These are phyloP conservation scores for maize (Zea mays) DNA, from an alignment of 176 grass and related monocot genomes.

Conservation along the genomic window DNA sequence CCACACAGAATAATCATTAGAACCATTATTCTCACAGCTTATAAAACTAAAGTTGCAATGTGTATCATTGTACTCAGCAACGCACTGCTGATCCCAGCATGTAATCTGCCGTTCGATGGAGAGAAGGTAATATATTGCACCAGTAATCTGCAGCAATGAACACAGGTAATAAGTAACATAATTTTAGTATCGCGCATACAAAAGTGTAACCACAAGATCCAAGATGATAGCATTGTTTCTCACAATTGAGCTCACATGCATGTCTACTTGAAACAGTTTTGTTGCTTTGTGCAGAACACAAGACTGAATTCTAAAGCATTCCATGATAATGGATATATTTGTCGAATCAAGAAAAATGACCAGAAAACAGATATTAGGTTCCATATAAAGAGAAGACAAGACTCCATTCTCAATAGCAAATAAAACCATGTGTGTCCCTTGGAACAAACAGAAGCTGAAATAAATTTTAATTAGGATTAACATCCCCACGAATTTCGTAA, in stretches of 20 bases:
- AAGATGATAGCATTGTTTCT: background rate
- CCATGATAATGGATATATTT: slow-evolving; percentile 11
- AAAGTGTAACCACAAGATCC: background rate
- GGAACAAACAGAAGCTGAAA: background rate
- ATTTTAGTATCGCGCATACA: background rate
- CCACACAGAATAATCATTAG: slow-evolving; percentile 14
- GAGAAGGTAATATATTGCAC: slow-evolving; percentile 81
- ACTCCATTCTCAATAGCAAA: slow-evolving; percentile 8
- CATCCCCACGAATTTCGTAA: background rate
- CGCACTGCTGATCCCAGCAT: slow-evolving; percentile 76
- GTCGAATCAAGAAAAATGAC: background rate
- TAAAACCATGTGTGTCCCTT: background rate
- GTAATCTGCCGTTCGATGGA: slow-evolving; percentile 81
- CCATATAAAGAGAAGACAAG: background rate
- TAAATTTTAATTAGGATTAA: slow-evolving; percentile 12
- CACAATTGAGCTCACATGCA: background rate
- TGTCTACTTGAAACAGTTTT: background rate
- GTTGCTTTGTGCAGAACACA: background rate
- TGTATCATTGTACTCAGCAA: background rate
- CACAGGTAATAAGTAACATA: slow-evolving; percentile 8
- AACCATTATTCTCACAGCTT: slow-evolving; percentile 45
- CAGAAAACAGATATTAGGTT: background rate
- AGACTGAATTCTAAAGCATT: background rate
- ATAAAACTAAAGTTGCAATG: slow-evolving; percentile 48
- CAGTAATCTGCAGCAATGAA: slow-evolving; percentile 59